These are phyloP conservation scores for Trichoderma semiorbis DNA, from an alignment of 2,329 filamentous ascomycete genomes.

Conservation along the genomic window DNA sequence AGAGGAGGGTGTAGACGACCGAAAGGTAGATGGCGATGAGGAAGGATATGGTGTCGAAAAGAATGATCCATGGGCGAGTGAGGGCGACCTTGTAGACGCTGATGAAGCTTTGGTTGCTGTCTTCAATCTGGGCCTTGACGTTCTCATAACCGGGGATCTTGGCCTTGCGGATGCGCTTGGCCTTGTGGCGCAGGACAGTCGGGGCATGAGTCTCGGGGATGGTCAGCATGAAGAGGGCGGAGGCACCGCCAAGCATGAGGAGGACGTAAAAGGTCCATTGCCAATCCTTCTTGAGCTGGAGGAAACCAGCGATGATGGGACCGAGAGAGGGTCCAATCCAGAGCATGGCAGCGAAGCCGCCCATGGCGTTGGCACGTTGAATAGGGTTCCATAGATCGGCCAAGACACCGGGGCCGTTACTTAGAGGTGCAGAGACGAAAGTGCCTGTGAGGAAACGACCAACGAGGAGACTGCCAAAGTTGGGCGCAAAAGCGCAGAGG, in stretches of 20 bases:
- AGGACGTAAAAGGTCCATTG: slow-evolving; percentile 50
- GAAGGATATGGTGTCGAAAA: slow-evolving; percentile 53
- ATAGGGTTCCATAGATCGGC: slow-evolving; percentile 52
- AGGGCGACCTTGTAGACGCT: slow-evolving; percentile 50
- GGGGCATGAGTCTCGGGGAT: slow-evolving; percentile 56
- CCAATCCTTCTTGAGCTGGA: slow-evolving; percentile 54
- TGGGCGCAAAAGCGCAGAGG: slow-evolving; percentile 53
- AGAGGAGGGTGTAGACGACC: slow-evolving; percentile 50
- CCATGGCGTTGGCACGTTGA: slow-evolving; percentile 52
- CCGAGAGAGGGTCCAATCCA: slow-evolving; percentile 53
- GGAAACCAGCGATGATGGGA: slow-evolving; percentile 54
- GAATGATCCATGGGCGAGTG: slow-evolving; percentile 51
- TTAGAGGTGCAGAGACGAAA: slow-evolving; percentile 49
- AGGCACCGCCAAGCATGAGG: slow-evolving; percentile 41
- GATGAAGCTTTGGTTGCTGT: slow-evolving; percentile 38
- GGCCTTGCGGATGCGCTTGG: slow-evolving; percentile 46
- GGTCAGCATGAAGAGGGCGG: slow-evolving; percentile 48
- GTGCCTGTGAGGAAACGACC: slow-evolving; percentile 55
- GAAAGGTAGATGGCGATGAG: slow-evolving; percentile 50
- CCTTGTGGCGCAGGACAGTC: slow-evolving; percentile 51
- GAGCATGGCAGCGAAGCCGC: slow-evolving; percentile 50
- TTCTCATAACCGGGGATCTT: slow-evolving; percentile 51
- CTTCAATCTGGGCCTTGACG: slow-evolving; percentile 48
- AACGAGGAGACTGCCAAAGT: slow-evolving; percentile 50
- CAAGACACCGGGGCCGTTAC: slow-evolving; percentile 49